A percentile compares a stretch with the other conserved stretches of the same genome.
These are phyloP conservation scores for Chytriomyces confervae DNA, from an alignment of 192 early-diverging fungal species.

Conservation along the genomic window DNA sequence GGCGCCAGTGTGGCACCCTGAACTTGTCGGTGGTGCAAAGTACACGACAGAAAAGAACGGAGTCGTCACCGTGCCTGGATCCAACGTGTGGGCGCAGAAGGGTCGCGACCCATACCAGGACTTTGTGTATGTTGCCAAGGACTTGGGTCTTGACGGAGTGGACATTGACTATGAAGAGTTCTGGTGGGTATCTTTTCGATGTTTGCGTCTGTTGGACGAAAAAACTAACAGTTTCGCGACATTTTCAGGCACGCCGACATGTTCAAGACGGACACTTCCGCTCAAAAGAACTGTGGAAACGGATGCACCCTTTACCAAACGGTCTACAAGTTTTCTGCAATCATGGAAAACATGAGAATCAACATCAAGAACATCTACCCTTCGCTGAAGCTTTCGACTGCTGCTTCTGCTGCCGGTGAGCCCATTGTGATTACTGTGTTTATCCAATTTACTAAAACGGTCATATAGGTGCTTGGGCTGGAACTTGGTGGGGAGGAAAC, in stretches of 20 bases:
- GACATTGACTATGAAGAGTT: slow-evolving; percentile 16
- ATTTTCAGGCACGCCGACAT: slow-evolving; percentile 20
- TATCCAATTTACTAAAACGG: no score
- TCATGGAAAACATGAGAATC: background rate
- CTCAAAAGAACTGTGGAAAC: background rate
- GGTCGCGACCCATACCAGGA: slow-evolving; percentile 21
- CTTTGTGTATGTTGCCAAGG: slow-evolving; percentile 24
- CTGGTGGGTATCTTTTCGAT: background rate
- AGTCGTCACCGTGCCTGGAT: background rate
- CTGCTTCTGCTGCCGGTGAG: slow-evolving; percentile 10
- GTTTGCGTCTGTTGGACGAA: background rate
- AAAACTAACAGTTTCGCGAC: background rate
- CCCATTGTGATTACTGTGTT: no score
- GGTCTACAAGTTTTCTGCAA: slow-evolving; percentile 24
- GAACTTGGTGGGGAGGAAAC: slow-evolving; percentile 20
- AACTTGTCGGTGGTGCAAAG: slow-evolving; percentile 7
- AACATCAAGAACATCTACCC: slow-evolving; percentile 6
- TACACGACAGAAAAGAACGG: background rate
- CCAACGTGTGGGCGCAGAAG: background rate
- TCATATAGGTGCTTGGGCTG: slow-evolving; percentile 14
- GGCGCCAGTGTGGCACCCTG: background rate
- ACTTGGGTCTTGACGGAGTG: slow-evolving; percentile 13
- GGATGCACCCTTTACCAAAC: slow-evolving; percentile 8
- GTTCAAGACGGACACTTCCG: slow-evolving; percentile 19
- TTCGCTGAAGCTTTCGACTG: slow-evolving; percentile 20